Conservation (phyloP, 169 alveolate species). For the Babesia bovis region DNA sequence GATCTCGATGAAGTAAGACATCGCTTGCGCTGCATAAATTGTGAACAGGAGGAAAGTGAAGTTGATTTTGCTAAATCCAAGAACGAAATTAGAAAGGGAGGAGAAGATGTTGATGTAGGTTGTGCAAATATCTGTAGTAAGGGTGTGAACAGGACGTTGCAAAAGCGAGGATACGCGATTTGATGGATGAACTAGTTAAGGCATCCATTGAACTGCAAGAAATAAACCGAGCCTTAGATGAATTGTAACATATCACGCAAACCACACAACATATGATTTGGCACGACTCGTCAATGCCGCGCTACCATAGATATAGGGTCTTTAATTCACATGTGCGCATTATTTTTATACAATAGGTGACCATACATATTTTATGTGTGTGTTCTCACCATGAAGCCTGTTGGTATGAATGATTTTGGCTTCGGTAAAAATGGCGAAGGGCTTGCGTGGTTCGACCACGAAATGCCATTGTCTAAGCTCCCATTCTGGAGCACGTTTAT, state of each 20-base stretch:
- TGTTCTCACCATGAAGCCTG: background rate
- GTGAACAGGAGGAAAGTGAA: slow-evolving; percentile 47
- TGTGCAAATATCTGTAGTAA: background rate
- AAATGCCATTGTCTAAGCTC: slow-evolving; percentile 60
- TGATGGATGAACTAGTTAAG: slow-evolving; percentile 59
- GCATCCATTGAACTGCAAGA: slow-evolving; percentile 42
- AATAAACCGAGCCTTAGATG: slow-evolving; percentile 40
- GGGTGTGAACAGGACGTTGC: slow-evolving; percentile 22
- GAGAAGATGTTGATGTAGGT: slow-evolving; percentile 8
- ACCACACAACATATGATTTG: background rate
- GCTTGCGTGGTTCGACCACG: slow-evolving; percentile 63
- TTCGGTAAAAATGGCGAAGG: slow-evolving; percentile 27
- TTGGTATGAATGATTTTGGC: slow-evolving; percentile 13
- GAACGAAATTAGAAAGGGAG: slow-evolving; percentile 3
- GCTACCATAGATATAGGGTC: slow-evolving; percentile 2
- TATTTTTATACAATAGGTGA: background rate
- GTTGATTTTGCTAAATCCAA: slow-evolving; percentile 21
- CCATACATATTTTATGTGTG: background rate
- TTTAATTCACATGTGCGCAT: background rate
- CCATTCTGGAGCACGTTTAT: slow-evolving; percentile 28
- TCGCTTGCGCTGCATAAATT: no score
- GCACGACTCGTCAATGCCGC: background rate
- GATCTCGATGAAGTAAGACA: slow-evolving; percentile 46
- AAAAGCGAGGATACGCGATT: slow-evolving; percentile 29
- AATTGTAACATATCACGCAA: background rate